Conservation (phyloP, 805 yeast species). For the Starmerella vitae region DNA sequence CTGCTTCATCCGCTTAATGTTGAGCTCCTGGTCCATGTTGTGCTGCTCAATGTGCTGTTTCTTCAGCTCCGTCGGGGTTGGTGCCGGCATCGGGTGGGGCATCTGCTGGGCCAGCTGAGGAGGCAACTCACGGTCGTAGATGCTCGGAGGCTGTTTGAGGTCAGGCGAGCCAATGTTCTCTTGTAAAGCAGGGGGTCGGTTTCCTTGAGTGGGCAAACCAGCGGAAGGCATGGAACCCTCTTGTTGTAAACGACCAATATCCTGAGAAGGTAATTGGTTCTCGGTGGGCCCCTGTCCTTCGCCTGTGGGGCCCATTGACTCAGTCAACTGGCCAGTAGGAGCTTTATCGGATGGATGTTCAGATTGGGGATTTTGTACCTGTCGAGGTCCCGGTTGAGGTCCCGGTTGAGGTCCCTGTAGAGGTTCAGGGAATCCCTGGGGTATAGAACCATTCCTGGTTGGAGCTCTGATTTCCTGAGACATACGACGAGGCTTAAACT, state of each 20-base stretch:
- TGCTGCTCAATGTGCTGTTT: constrained; percentile 17
- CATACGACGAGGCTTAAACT: not conserved
- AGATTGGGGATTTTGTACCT: no score
- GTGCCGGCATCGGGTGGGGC: constrained; percentile 1
- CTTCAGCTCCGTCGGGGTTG: constrained; percentile 1
- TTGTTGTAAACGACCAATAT: no score
- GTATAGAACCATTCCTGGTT: not conserved
- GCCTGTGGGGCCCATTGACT: no score
- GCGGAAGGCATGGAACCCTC: no score
- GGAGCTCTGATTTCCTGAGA: not conserved
- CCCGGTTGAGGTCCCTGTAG: constrained; percentile 1
- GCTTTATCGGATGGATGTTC: no score
- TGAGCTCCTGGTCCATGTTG: constrained; percentile 18
- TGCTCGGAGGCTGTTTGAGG: not conserved
- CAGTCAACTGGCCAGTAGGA: no score
- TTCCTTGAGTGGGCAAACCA: no score
- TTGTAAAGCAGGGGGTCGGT: no score
- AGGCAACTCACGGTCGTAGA: constrained; percentile 1
- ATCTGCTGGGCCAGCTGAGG: constrained; percentile 1
- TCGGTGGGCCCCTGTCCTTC: no score
- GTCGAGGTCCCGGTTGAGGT: not conserved
- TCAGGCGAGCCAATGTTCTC: not conserved
- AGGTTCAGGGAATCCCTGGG: not conserved
- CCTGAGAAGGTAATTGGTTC: no score
- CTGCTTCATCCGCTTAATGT: constrained; percentile 14